A percentile compares a stretch with the other conserved stretches of the same genome.
phyloP scores from a whole-genome alignment of 306 rosid species.

The Cucurbita moschata region DNA sequence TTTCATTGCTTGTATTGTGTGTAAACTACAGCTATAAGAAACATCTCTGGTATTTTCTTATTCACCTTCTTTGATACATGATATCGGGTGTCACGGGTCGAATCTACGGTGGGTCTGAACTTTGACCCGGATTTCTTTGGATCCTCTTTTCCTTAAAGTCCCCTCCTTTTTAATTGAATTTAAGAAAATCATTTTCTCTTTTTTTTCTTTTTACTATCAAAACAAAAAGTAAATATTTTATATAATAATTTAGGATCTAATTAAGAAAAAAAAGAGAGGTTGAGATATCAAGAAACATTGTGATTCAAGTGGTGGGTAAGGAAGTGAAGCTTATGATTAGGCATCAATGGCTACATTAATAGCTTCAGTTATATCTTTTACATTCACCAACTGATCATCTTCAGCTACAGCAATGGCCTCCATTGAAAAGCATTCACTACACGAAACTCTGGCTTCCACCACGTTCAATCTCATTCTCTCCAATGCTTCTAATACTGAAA shows the following conservation, averaged over 20 bases:
- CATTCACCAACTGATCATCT: conserved; percentile 20
- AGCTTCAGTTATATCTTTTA: conserved; percentile 26
- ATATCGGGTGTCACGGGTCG: conserved; percentile 1
- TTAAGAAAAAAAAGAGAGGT: background rate
- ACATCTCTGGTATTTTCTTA: background rate
- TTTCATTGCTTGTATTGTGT: background rate
- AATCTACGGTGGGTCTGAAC: background rate
- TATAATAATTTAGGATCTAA: too few relatives aligned
- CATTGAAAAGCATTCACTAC: conserved; percentile 36
- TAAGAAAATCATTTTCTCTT: background rate
- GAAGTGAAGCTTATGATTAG: background rate
- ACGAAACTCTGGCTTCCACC: conserved; percentile 58
- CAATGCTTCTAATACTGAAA: conserved; percentile 45
- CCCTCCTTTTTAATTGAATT: background rate
- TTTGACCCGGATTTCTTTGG: background rate
- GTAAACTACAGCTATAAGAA: background rate
- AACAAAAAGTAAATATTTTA: background rate
- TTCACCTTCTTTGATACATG: too few relatives aligned
- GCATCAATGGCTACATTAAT: conserved; percentile 30
- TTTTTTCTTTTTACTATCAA: background rate
- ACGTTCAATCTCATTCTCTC: conserved; percentile 55
- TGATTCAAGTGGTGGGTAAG: background rate
- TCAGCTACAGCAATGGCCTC: conserved; percentile 54
- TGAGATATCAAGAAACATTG: background rate
- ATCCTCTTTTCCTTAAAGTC: background rate